Evolutionary conservation across 2,329 filamentous ascomycete genomes (phyloP).

Genomic region (Malbranchea zuffiana): DNA sequence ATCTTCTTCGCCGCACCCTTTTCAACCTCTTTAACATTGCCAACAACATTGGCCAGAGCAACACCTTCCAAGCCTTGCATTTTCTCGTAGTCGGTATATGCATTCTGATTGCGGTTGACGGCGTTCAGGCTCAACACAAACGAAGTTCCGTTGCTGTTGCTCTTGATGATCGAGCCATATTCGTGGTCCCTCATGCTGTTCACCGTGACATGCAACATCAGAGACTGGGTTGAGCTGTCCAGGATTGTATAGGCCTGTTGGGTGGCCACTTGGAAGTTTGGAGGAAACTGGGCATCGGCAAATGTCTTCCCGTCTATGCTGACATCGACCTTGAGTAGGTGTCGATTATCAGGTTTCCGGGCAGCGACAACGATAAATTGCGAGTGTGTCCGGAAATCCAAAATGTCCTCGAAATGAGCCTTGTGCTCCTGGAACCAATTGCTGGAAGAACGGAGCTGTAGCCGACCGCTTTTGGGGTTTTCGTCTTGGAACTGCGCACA

Average conservation of each 20-base stretch:
- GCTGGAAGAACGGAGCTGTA: constrained; percentile 64
- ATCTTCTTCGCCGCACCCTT: constrained; percentile 63
- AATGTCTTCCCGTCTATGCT: constrained; percentile 78
- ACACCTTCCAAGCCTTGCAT: constrained; percentile 87
- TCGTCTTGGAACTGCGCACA: constrained; percentile 55
- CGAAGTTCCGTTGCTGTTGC: constrained; percentile 94
- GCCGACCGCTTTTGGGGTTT: constrained; percentile 50
- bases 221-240: constrained; percentile 85
- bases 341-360: constrained; percentile 49
- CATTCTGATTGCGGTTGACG: constrained; percentile 67
- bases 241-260: constrained; percentile 83
- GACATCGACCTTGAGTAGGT: constrained; percentile 64
- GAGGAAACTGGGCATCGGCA: constrained; percentile 73
- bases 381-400: constrained; percentile 85
- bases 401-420: constrained; percentile 57
- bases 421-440: constrained; percentile 61
- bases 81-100: constrained; percentile 93
- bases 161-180: constrained; percentile 87
- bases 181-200: constrained; percentile 53
- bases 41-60: constrained; percentile 72
- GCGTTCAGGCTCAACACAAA: constrained; percentile 73
- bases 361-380: constrained; percentile 91
- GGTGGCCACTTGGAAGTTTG: constrained; percentile 67
- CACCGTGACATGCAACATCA: constrained; percentile 87
- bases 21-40: constrained; percentile 56